A percentile compares a stretch with the other conserved stretches of the same genome.
Conservation (phyloP, 768 basidiomycete species). For the Goffeauzyma gilvescens region DNA sequence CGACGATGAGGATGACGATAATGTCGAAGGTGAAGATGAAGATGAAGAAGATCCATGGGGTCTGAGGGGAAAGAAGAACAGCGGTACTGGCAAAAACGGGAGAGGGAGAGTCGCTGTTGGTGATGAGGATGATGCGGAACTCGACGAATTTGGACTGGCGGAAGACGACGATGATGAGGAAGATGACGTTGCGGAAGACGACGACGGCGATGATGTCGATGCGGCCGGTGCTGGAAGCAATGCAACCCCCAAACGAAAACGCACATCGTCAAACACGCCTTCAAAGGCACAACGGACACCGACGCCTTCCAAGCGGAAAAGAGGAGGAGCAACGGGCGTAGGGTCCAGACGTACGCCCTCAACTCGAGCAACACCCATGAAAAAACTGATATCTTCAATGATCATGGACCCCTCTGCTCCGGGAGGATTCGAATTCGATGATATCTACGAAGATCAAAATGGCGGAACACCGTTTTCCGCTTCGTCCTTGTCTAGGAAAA, state of each 20-base stretch:
- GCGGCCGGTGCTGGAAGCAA: slow-evolving; percentile 8
- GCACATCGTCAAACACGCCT: neutral
- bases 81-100: neutral
- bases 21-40: neutral
- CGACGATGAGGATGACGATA: neutral
- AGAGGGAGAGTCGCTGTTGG: neutral
- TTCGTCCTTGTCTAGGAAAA: slow-evolving; percentile 3
- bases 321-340: no score
- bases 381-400: no score
- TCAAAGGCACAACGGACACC: slow-evolving; percentile 4
- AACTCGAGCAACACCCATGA: no score
- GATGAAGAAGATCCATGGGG: neutral
- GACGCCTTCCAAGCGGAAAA: no score
- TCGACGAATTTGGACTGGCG: slow-evolving; percentile 1
- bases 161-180: slow-evolving; percentile 7
- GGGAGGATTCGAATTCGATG: slow-evolving; percentile 2
- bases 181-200: slow-evolving; percentile 6
- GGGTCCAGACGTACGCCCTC: no score
- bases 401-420: neutral
- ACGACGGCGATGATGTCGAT: slow-evolving; percentile 5
- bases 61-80: slow-evolving; percentile 26
- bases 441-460: no score
- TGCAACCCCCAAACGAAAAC: slow-evolving; percentile 4
- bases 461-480: no score
- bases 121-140: slow-evolving; percentile 2